These are phyloP conservation scores for Arbutus unedo DNA, from an alignment of 148 eudicot species.

Conservation along the genomic window DNA sequence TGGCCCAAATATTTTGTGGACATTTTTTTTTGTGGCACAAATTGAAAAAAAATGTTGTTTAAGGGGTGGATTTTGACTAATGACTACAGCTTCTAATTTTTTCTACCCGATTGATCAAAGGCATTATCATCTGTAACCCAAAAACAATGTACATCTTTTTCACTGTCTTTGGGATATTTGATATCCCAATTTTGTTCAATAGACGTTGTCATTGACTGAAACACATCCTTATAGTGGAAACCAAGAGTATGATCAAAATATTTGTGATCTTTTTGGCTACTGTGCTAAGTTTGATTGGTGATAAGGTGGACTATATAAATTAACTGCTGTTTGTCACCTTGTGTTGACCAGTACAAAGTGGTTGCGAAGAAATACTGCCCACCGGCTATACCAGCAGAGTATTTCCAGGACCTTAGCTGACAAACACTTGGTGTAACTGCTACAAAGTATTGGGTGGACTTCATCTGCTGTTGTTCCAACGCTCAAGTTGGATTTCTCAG, in stretches of 20 bases:
- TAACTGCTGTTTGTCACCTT: neutral
- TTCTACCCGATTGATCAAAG: neutral
- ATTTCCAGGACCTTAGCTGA: slow-evolving; percentile 47
- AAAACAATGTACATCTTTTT: neutral
- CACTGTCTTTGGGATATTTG: neutral
- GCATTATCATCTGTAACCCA: neutral
- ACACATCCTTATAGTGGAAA: neutral
- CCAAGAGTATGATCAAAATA: neutral
- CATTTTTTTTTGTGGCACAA: neutral
- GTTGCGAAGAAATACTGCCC: slow-evolving; percentile 88
- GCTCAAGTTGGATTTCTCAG: neutral
- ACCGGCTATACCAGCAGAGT: slow-evolving; percentile 69
- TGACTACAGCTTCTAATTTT: neutral
- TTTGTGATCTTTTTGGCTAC: neutral
- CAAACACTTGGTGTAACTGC: neutral
- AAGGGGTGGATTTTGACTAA: neutral
- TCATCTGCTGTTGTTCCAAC: neutral
- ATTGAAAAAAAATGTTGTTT: neutral
- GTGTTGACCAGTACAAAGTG: slow-evolving; percentile 72
- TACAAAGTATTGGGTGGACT: slow-evolving; percentile 18
- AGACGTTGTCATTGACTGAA: neutral
- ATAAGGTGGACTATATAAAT: neutral
- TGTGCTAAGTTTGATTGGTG: neutral
- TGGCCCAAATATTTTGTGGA: neutral
- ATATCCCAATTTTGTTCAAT: neutral